Conservation (phyloP, 2,329 filamentous ascomycete genomes). For the Rhynchosporium secalis region DNA sequence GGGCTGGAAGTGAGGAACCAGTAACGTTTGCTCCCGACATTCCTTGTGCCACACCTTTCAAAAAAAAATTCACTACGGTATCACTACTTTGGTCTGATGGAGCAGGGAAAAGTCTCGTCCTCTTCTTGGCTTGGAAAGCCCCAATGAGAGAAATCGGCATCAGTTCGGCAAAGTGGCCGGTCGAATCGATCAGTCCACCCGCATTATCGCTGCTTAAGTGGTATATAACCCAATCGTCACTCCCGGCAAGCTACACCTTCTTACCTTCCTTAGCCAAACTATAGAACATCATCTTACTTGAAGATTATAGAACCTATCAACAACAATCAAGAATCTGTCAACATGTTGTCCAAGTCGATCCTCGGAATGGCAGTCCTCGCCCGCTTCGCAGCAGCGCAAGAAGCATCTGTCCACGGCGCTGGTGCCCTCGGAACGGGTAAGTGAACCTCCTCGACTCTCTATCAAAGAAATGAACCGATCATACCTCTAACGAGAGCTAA, state of each 20-base stretch:
- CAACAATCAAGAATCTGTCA: conserved; percentile 8
- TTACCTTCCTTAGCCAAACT: neutral
- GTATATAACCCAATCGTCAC: conserved; percentile 4
- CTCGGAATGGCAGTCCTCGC: conserved; percentile 12
- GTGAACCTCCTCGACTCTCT: neutral
- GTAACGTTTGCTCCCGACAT: neutral
- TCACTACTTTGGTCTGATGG: neutral
- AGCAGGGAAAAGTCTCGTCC: neutral
- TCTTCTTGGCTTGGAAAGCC: neutral
- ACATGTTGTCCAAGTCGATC: conserved; percentile 24
- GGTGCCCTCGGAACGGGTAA: conserved; percentile 21
- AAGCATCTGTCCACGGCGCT: conserved; percentile 17
- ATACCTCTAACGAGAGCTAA: neutral
- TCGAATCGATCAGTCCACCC: neutral
- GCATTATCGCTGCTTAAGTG: neutral
- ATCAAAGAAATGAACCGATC: neutral
- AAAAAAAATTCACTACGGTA: neutral
- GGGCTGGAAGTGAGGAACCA: neutral
- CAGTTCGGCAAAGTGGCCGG: conserved; percentile 9
- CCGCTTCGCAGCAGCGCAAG: conserved; percentile 7
- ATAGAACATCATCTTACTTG: conserved; percentile 1
- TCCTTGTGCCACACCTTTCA: neutral
- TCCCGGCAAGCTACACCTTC: neutral
- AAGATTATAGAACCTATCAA: conserved; percentile 1
- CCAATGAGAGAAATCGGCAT: neutral